phyloP scores from a whole-genome alignment of 78 protist genomes.

The Paratrimastix pyriformis region DNA sequence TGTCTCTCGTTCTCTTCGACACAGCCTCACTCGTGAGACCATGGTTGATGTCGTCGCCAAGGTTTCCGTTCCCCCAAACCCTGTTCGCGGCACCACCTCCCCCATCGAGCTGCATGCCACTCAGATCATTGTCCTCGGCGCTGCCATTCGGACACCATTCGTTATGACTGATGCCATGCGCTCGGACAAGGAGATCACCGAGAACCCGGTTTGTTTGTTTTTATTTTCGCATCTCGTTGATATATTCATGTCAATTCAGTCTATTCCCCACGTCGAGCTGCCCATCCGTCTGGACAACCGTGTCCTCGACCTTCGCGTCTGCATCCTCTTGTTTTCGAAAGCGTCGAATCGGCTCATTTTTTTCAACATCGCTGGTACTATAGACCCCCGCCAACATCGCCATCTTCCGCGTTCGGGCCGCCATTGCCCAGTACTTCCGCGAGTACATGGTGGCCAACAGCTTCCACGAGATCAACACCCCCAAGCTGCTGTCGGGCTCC shows the following conservation, averaged over 20 bases:
- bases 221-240: background rate
- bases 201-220: background rate
- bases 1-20: background rate
- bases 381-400: constrained; percentile 79
- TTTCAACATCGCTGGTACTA: background rate
- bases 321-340: background rate
- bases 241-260: background rate
- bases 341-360: background rate
- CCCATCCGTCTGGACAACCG: background rate
- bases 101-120: background rate
- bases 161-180: too few species aligned
- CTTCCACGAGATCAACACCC: constrained; percentile 93
- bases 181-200: background rate
- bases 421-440: background rate
- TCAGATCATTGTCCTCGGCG: background rate
- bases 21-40: background rate
- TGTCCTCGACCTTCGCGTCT: background rate
- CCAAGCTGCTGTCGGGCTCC: constrained; percentile 62
- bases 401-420: constrained; percentile 58
- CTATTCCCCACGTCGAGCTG: background rate
- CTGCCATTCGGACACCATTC: background rate
- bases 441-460: constrained; percentile 49
- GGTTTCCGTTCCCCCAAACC: background rate
- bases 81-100: background rate
- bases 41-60: background rate